Conservation (phyloP, 2,329 filamentous ascomycete species). For the Lachnellula subtilissima region DNA sequence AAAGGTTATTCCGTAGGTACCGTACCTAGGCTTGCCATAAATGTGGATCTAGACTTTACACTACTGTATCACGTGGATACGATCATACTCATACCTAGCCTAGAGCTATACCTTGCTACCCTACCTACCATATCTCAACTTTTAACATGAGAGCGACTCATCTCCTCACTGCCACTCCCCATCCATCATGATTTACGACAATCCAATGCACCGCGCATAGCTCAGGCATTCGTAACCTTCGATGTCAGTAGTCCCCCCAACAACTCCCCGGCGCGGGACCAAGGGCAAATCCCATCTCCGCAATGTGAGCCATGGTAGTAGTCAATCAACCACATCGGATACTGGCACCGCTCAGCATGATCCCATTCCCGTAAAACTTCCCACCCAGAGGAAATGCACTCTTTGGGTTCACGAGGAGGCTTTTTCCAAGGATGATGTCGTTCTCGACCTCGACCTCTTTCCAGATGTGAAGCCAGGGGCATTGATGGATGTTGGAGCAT, state of each 20-base stretch:
- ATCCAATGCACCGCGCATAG: too few relatives aligned
- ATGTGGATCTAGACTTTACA: too few relatives aligned
- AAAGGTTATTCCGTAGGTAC: too few relatives aligned
- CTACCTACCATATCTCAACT: too few relatives aligned
- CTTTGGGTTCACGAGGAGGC: conserved; percentile 54
- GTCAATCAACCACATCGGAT: conserved; percentile 25
- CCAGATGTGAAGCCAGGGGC: conserved; percentile 61
- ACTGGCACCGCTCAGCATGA: conserved; percentile 23
- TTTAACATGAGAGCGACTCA: too few relatives aligned
- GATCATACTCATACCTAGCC: too few relatives aligned
- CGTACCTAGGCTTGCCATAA: too few relatives aligned
- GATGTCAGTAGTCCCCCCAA: conserved; percentile 24
- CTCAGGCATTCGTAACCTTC: conserved; percentile 6
- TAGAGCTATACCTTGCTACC: too few relatives aligned
- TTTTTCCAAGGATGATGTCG: conserved; percentile 71
- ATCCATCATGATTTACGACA: too few relatives aligned
- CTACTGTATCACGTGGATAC: too few relatives aligned
- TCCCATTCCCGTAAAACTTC: conserved; percentile 12
- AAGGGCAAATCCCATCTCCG: conserved; percentile 26
- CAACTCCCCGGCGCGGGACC: conserved; percentile 24
- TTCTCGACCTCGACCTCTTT: conserved; percentile 71
- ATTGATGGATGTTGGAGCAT: conserved; percentile 66
- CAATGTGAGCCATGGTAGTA: conserved; percentile 28
- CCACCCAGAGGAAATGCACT: conserved; percentile 27
- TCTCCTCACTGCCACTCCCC: too few relatives aligned